Evolutionary conservation across 176 grass and related monocot species (phyloP).

Genomic region (Luzula sylvatica): DNA sequence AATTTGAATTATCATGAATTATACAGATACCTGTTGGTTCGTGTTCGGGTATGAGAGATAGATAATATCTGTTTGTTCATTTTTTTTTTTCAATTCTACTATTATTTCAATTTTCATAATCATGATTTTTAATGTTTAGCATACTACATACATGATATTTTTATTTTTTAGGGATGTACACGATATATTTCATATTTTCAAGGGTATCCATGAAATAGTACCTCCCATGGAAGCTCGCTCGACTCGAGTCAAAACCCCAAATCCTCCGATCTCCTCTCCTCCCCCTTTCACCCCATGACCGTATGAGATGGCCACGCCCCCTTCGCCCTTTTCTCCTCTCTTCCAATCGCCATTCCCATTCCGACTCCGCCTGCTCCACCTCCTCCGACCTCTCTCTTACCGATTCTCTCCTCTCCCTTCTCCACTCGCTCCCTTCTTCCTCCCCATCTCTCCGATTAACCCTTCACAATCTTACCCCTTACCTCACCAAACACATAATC

Average conservation of each 20-base stretch:
- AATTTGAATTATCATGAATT: no score
- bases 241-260: not conserved
- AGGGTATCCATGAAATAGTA: no score
- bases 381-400: slow-evolving; percentile 18
- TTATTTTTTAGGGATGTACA: no score
- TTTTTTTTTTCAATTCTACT: no score
- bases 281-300: slow-evolving; percentile 28
- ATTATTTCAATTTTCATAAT: no score
- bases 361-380: not conserved
- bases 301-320: slow-evolving; percentile 78
- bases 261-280: not conserved
- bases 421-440: slow-evolving; percentile 29
- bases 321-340: slow-evolving; percentile 17
- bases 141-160: no score
- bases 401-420: slow-evolving; percentile 46
- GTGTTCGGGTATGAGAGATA: no score
- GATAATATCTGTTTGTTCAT: no score
- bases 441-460: slow-evolving; percentile 23
- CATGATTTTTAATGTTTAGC: no score
- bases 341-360: not conserved
- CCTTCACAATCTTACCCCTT: slow-evolving; percentile 44
- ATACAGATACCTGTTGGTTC: no score
- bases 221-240: no score
- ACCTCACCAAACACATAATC: slow-evolving; percentile 24
- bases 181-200: no score